These are phyloP conservation scores for Starmerella scarabaei DNA, from an alignment of 805 yeast genomes.

Conservation along the genomic window DNA sequence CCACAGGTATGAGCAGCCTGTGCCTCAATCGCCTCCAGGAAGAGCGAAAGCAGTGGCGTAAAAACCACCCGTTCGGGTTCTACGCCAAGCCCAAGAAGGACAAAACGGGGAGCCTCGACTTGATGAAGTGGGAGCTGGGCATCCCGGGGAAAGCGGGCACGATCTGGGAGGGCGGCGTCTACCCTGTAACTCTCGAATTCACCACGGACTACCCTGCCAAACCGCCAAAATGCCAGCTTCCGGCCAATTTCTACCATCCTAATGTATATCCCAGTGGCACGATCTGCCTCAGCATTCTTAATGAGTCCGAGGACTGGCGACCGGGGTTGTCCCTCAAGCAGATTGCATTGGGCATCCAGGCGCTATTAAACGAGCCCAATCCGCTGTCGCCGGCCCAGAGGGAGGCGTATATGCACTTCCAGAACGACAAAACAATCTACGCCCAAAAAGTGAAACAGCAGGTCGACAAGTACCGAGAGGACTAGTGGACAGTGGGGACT, in stretches of 20 bases:
- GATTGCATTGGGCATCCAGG: conserved; percentile 83
- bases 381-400: conserved; percentile 96
- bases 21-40: conserved; percentile 79
- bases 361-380: conserved; percentile 76
- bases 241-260: conserved; percentile 87
- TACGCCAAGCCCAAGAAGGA: conserved; percentile 77
- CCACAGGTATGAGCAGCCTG: conserved; percentile 32
- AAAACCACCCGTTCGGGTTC: conserved; percentile 96
- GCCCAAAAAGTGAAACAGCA: conserved; percentile 71
- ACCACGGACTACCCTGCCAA: conserved; percentile 88
- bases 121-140: conserved; percentile 86
- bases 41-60: conserved; percentile 96
- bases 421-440: conserved; percentile 52
- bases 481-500: no score
- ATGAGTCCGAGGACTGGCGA: conserved; percentile 95
- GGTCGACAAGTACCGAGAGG: conserved; percentile 47
- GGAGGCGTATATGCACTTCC: conserved; percentile 62
- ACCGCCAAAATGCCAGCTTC: conserved; percentile 89
- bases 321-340: conserved; percentile 91
- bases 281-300: conserved; percentile 79
- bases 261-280: conserved; percentile 97
- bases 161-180: conserved; percentile 81
- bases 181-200: conserved; percentile 68
- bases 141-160: conserved; percentile 87
- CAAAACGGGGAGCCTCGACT: conserved; percentile 71